Base-by-base conservation (phyloP, 2,329 filamentous ascomycete genomes). In the Aspergillus pseudonomiae region DNA sequence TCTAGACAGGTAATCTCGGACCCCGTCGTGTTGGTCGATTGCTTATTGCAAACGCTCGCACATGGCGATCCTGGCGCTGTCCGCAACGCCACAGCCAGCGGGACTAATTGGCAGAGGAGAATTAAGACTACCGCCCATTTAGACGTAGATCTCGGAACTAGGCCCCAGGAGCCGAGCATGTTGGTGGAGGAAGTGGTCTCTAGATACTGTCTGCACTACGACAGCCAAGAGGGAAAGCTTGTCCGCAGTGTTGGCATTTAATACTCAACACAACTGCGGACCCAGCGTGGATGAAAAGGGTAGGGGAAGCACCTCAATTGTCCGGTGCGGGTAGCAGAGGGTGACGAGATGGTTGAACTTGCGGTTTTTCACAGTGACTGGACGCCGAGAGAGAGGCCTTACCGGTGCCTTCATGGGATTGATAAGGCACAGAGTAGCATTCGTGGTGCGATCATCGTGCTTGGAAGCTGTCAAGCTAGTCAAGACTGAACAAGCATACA, bases 1-100 rank as follows among this genome's bases (percentile, higher is more conserved):
- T 83, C 80, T 50, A 78, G 63, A 68, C 81, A 83, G 19, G 77
- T 73, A 45, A 82, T 77, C 53, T 81, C 78, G 14, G 73, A 70
- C 3, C 71, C 67, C n/a, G 79, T 80, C 6, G 78, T 81, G 62
- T 78, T 79, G 39, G 71, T 68, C 10, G 72, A 67, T 7, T 62
- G 48, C 52, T 66, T 67, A 39, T 70, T 72, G 64, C 79, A 81
- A 21, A 69, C 60, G 60, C 66, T 66, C 28, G 68, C 67, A 63
- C 79, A 81, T n/a, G 79, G 77, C n/a, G 79, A 79, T n/a, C 77
- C 75, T 1, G 63, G 50, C 2, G 78, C 73, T 9, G 76, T 75
- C 57, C 69, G 71, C 55, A 80, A 61, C 16, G 71, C 73, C 21
- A 67, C 54, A 50, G 67, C 73, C 36, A 60, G 62, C 11, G 71